Evolutionary conservation across 352 stramenopile genomes (phyloP), one percentile per base, ranked within the genome.

Genomic region (Aphanomyces invadans): DNA sequence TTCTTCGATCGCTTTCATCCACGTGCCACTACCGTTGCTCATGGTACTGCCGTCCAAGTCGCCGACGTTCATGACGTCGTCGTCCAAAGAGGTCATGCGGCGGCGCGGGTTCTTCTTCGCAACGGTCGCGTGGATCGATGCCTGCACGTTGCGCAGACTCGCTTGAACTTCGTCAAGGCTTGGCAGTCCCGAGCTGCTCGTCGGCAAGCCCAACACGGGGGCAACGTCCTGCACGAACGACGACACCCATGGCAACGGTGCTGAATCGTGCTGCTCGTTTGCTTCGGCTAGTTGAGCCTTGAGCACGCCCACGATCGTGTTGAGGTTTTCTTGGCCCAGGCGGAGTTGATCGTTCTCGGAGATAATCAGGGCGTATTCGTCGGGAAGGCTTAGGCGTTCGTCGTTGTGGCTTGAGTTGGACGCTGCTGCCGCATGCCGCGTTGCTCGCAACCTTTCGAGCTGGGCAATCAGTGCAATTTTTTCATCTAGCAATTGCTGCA

Each of bases 1-100:
- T 48, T 67, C 60, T 59, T 67, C 38, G 36, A 67, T 67, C 10
- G 60, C 60, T 19, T 67, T 51, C 23, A 67, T 28, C 60, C 60
- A 67, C 31, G 42, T 36, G 15, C 36, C 36, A 42, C 36, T 42
- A 15, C 36, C 36, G 36, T 42, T 42, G 36, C 36, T 42, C 7
- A 15, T 42, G 23, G 45, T 57, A 33, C 49, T 57, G 12, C 17
- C 15, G 29, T 38, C 29, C 17, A 57, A 32, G 12, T 57, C 49
- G 17, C 29, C 49, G 7, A 57, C 49, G 9, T 57, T 29, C 49
- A 57, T 57, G 21, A 38, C 49, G 9, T n/a, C 44, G 44, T 25
- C 44, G 23, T 25, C 12, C 12, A 25, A 25, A 9, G 44, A 9
- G 9, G 12, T n/a, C 25, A 12, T 21, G 21, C 21, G 25, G 46